phyloP scores from a whole-genome alignment of 148 eudicot species.

The Fallopia convolvulus region DNA sequence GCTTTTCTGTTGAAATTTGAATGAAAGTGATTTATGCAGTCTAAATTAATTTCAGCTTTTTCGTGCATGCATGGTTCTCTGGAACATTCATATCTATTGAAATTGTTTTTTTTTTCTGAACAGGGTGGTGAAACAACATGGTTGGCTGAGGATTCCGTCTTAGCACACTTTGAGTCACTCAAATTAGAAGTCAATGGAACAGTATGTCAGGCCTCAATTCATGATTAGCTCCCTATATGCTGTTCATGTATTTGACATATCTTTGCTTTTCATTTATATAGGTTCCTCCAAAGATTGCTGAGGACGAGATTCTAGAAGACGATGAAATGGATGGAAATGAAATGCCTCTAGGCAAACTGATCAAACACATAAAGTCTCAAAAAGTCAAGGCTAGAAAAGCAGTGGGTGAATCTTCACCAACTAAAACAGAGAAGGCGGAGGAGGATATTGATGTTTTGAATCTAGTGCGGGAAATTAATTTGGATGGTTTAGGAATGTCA shows the following conservation, averaged over 20 bases:
- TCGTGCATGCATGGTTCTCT: neutral
- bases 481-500: slow-evolving; percentile 41
- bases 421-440: slow-evolving; percentile 34
- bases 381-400: slow-evolving; percentile 55
- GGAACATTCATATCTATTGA: neutral
- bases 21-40: neutral
- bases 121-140: slow-evolving; percentile 69
- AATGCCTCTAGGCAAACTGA: slow-evolving; percentile 75
- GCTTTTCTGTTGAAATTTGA: neutral
- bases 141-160: slow-evolving; percentile 62
- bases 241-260: slow-evolving; percentile 12
- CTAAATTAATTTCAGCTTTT: neutral
- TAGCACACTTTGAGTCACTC: slow-evolving; percentile 76
- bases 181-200: slow-evolving; percentile 58
- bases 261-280: slow-evolving; percentile 20
- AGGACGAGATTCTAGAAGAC: slow-evolving; percentile 62
- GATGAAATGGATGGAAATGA: slow-evolving; percentile 76
- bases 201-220: slow-evolving; percentile 32
- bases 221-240: neutral
- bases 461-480: slow-evolving; percentile 77
- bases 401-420: slow-evolving; percentile 33
- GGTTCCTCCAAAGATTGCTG: slow-evolving; percentile 49
- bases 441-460: slow-evolving; percentile 52
- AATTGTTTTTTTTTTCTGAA: slow-evolving; percentile 13
- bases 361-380: slow-evolving; percentile 77